Evolutionary conservation across 345 rosid genomes (phyloP).

Genomic region (Salix purpurea): DNA sequence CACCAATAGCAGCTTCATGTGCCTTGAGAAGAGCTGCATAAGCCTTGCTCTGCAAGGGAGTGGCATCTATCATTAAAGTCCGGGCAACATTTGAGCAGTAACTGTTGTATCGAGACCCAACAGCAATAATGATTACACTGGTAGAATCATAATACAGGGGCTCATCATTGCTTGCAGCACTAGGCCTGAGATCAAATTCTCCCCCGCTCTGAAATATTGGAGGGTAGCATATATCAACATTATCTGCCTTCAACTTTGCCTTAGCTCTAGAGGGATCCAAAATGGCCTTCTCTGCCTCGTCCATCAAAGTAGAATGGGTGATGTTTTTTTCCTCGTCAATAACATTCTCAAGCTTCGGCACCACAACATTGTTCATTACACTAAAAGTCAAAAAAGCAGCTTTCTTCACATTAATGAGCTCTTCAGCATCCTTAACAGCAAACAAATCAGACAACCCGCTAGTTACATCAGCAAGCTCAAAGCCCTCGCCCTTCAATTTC

Average conservation of each 20-base stretch:
- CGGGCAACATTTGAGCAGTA: conserved; percentile 87
- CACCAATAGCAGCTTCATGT: conserved; percentile 74
- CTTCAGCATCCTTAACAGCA: conserved; percentile 65
- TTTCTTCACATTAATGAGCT: conserved; percentile 69
- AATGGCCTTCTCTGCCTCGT: conserved; percentile 74
- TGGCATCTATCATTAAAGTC: conserved; percentile 76
- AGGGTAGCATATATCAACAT: conserved; percentile 89
- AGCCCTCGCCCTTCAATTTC: conserved; percentile 45
- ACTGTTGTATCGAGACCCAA: conserved; percentile 78
- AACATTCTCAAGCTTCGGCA: conserved; percentile 75
- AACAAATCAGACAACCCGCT: conserved; percentile 73
- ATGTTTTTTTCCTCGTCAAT: conserved; percentile 85
- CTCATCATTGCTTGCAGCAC: conserved; percentile 81
- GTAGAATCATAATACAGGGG: conserved; percentile 71
- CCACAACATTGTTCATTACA: conserved; percentile 78
- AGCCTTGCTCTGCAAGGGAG: conserved; percentile 65
- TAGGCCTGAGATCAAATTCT: conserved; percentile 81
- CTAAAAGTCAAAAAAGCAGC: conserved; percentile 69
- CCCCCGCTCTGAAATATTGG: conserved; percentile 96
- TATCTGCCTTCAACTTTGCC: conserved; percentile 74
- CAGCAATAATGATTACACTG: conserved; percentile 73
- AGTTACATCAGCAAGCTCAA: conserved; percentile 61
- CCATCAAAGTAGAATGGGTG: conserved; percentile 75
- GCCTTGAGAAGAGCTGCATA: conserved; percentile 83
- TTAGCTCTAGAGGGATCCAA: conserved; percentile 67